Base-by-base conservation (phyloP, 768 basidiomycete species). In the Leccinum arenicola region DNA sequence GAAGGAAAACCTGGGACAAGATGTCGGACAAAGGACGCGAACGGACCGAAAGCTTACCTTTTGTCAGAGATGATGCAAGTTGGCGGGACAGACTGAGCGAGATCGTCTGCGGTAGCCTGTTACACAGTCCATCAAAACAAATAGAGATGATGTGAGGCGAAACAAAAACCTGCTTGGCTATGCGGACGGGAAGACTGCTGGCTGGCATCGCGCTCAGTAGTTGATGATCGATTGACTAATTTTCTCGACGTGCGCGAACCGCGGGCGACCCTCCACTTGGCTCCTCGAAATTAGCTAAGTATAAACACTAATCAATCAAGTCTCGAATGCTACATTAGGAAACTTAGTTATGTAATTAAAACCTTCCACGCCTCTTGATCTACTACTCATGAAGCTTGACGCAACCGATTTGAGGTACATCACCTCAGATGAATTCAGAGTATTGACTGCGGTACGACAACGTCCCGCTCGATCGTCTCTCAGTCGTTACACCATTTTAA, bases 391-490 rank as follows among this genome's bases (percentile, higher is more conserved):
- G 95, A 95, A 92, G 78, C 82, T 98, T 54, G 94, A 97, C 73
- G 93, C 91, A 21, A 94, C 92, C 19, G 97, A 98, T 78, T 80
- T 99, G 60, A 80, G 96, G 74, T 99, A 98, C 73, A 78, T 98
- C 56, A 87, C 90, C 3, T 79, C 88, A 9, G 95, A 98, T 54
- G 95, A 98, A 69, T 99, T 98, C 74, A 78, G 95, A 56, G 94
- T 97, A n/a, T 78, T 99, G 25, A 92, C 92, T n/a, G 93, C 96
- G 52, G 95, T 96, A 68, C 54, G 68, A 52, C 33, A 29, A 11
- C 52, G 19, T 54, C 27, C 47, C 10, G 7, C 29, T 53, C 14
- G 23, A 54, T 52, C 38, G 50, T 61, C 54, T 51, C 47, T 3
- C 61, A 17, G 23, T 31, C 45, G 54, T 66, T 35, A 45, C 50